phyloP scores from a whole-genome alignment of 2,329 filamentous ascomycete species.

The Paecilomyces formosus region DNA sequence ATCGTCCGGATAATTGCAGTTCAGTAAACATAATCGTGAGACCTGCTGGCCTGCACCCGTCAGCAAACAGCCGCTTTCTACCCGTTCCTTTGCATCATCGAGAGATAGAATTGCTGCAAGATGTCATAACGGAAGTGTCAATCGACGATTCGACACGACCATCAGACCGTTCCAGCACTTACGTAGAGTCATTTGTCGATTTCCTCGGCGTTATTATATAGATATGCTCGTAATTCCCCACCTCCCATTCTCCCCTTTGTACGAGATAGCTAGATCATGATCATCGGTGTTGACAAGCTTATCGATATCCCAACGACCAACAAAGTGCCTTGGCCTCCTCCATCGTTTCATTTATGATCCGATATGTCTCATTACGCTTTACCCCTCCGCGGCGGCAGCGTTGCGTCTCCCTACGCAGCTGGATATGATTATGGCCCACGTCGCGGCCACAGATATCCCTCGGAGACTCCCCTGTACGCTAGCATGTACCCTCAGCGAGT shows the following conservation, averaged over 20 bases:
- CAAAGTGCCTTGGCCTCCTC: background rate
- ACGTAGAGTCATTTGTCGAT: background rate
- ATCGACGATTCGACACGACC: background rate
- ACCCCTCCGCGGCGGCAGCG: background rate
- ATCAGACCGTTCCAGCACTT: background rate
- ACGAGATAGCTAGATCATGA: background rate
- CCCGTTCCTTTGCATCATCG: background rate
- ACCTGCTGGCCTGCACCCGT: background rate
- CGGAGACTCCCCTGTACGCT: background rate
- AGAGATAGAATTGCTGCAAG: background rate
- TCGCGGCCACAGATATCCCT: background rate
- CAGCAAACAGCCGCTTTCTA: background rate
- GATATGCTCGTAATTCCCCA: background rate
- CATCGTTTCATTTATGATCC: background rate
- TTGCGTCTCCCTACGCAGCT: background rate
- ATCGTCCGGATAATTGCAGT: background rate
- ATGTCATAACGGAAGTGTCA: background rate
- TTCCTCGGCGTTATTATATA: background rate
- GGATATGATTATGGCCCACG: background rate
- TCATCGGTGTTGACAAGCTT: background rate
- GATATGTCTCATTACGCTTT: background rate
- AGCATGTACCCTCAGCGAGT: background rate
- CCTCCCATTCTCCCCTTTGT: background rate
- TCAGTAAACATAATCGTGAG: background rate
- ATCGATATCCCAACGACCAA: background rate